phyloP scores from a whole-genome alignment of 495 filamentous ascomycete genomes.

The Letharia lupina region DNA sequence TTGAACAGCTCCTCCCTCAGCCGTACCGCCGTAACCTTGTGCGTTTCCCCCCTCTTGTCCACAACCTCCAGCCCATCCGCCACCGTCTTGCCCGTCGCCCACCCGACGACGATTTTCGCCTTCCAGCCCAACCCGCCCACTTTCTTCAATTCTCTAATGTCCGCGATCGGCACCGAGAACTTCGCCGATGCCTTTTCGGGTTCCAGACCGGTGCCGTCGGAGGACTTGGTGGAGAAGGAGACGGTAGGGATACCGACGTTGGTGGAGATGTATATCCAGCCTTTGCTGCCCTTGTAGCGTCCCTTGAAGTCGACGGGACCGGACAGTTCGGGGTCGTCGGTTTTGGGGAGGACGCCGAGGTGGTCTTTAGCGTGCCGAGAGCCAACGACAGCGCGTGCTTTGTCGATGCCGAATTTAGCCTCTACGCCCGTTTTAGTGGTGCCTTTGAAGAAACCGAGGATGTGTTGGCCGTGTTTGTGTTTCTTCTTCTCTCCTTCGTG shows the following conservation, averaged over 20 bases:
- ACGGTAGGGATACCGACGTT: slow-evolving; percentile 50
- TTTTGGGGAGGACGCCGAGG: slow-evolving; percentile 56
- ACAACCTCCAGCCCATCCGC: slow-evolving; percentile 68
- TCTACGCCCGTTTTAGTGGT: slow-evolving; percentile 59
- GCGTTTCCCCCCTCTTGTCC: slow-evolving; percentile 45
- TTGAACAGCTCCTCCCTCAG: slow-evolving; percentile 80
- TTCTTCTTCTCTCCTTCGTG: slow-evolving; percentile 30
- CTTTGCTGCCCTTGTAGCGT: slow-evolving; percentile 62
- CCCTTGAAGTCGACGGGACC: slow-evolving; percentile 72
- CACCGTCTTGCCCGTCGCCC: slow-evolving; percentile 67
- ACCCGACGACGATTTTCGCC: slow-evolving; percentile 74
- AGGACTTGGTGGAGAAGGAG: slow-evolving; percentile 45
- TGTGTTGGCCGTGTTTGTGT: slow-evolving; percentile 40
- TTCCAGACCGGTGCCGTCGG: slow-evolving; percentile 33
- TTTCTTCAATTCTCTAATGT: slow-evolving; percentile 67
- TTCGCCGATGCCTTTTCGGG: slow-evolving; percentile 16
- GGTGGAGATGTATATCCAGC: slow-evolving; percentile 60
- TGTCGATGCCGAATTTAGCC: slow-evolving; percentile 61
- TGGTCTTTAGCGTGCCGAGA: slow-evolving; percentile 59
- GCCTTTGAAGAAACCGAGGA: slow-evolving; percentile 61
- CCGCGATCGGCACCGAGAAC: slow-evolving; percentile 47
- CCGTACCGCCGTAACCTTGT: slow-evolving; percentile 62
- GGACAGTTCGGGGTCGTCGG: slow-evolving; percentile 34
- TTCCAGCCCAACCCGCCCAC: slow-evolving; percentile 85
- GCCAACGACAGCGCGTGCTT: slow-evolving; percentile 57